Conservation (phyloP, 1,284 basidiomycete species). For the Boletus hoseneyae region DNA sequence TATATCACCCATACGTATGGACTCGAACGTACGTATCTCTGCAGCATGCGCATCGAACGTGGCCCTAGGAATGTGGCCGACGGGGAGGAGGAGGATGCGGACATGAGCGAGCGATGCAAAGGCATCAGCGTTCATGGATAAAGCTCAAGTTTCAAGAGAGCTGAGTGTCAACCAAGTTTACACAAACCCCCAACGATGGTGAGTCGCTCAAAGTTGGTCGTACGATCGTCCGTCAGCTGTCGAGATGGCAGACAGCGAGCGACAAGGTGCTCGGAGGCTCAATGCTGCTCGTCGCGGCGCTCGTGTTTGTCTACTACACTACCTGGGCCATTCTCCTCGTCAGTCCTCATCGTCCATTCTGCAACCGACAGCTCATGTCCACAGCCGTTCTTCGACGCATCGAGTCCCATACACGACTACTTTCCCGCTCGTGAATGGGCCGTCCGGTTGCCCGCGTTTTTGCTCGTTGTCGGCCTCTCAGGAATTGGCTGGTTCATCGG, state of each 20-base stretch:
- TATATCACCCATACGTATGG: constrained; percentile 73
- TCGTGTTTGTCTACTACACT: constrained; percentile 88
- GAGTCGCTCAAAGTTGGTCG: constrained; percentile 13
- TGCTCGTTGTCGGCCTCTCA: constrained; percentile 75
- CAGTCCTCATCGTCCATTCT: constrained; percentile 27
- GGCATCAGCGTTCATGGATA: constrained; percentile 40
- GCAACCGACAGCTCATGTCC: constrained; percentile 5
- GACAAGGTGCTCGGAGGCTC: constrained; percentile 79
- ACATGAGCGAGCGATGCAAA: constrained; percentile 80
- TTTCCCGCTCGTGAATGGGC: constrained; percentile 93
- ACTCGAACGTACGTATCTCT: constrained; percentile 68
- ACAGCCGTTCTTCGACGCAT: constrained; percentile 82
- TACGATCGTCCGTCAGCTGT: constrained; percentile 10
- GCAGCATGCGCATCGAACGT: constrained; percentile 67
- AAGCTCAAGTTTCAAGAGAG: neutral
- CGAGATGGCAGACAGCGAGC: constrained; percentile 57
- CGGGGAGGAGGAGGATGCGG: constrained; percentile 72
- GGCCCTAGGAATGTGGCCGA: constrained; percentile 62
- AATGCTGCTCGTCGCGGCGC: constrained; percentile 75
- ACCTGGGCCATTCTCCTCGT: constrained; percentile 87
- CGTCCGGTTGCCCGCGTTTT: constrained; percentile 77
- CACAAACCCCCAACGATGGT: constrained; percentile 27
- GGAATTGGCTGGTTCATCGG: constrained; percentile 80
- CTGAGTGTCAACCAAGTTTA: constrained; percentile 17
- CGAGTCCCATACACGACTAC: constrained; percentile 68